Evolutionary conservation across 2,329 filamentous ascomycete genomes (phyloP).

Genomic region (Cercospora janseana): DNA sequence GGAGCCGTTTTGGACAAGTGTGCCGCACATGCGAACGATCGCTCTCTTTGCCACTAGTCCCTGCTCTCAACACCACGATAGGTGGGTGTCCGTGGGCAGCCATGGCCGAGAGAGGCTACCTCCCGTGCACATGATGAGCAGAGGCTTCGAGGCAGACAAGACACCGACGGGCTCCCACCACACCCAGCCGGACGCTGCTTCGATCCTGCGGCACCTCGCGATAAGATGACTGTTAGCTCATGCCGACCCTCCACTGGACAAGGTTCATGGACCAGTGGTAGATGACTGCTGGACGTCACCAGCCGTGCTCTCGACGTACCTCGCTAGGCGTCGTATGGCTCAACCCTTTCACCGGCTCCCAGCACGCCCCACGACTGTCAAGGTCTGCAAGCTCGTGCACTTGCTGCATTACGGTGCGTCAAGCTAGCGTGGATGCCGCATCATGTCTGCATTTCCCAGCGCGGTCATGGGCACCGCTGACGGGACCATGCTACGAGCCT

Average conservation of each 20-base stretch:
- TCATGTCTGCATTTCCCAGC: background rate
- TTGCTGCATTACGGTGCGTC: conserved; percentile 12
- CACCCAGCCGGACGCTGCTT: conserved; percentile 19
- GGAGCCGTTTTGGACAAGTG: conserved; percentile 24
- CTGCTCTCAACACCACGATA: conserved; percentile 43
- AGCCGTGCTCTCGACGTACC: conserved; percentile 10
- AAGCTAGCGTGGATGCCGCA: conserved; percentile 14
- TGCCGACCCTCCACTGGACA: conserved; percentile 26
- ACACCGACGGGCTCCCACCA: background rate
- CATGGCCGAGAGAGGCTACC: background rate
- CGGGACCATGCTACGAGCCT: background rate
- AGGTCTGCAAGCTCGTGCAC: conserved; percentile 15
- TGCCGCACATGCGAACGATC: conserved; percentile 43
- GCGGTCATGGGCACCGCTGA: background rate
- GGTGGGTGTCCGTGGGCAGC: conserved; percentile 39
- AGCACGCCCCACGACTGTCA: conserved; percentile 16
- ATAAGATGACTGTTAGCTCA: conserved; percentile 51
- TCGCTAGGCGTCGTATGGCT: conserved; percentile 5
- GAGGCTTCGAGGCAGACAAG: conserved; percentile 2
- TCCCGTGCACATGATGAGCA: conserved; percentile 22
- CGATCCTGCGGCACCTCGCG: conserved; percentile 43
- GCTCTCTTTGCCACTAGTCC: conserved; percentile 46
- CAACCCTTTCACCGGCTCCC: conserved; percentile 12
- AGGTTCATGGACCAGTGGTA: conserved; percentile 8
- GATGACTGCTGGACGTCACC: conserved; percentile 14